Base-by-base conservation (phyloP, 176 grass and related monocot genomes). In the Raddia guianensis region DNA sequence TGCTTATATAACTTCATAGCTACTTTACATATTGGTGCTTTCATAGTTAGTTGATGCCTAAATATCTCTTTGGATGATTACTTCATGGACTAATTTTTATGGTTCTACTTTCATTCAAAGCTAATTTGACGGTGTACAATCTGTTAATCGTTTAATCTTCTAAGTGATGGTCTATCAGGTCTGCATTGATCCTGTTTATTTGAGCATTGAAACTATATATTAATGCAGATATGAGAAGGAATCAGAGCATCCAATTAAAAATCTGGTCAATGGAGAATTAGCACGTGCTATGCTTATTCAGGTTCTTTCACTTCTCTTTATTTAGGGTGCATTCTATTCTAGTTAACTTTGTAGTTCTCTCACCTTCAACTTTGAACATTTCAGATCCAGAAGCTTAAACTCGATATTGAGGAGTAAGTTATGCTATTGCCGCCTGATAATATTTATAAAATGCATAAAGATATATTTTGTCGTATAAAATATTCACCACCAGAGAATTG, bases 391-490 rank as follows among this genome's bases (percentile, higher is more conserved):
- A 98, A 90, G 88, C 92, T 93, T 46, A 93, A 94, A 54, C 78
- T 98, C 75, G 95, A 98, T 90, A 84, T 98, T 79, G 88, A 98
- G 74, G 90, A 89, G 95, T 98, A 87, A 93, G 95, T 95, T 54
- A 45, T 68, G 65, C 48, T 60, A 66, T 54, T 12, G 8, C 44
- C 70, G 19, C 71, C 19, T 78, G 40, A n/a, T 33, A 51, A 75
- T 71, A 49, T 68, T 45, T 33, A 73, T 49, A n/a, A 54, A 51
- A 57, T 73, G 19, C 32, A 72, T 61, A 87, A 86, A 85, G 1
- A 69, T 60, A 82, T 19, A 18, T 52, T 70, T 37, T 83, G n/a
- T 52, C 35, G 18, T 49, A 37, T 46, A 45, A 81, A 27, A 52
- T 68, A 44, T 74, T 84, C 43, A 21, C 16, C 27, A 60, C 2